Evolutionary conservation across 1,284 basidiomycete species (phyloP), one percentile per base, ranked within the genome.

Genomic region (Acaromyces ingoldii): DNA sequence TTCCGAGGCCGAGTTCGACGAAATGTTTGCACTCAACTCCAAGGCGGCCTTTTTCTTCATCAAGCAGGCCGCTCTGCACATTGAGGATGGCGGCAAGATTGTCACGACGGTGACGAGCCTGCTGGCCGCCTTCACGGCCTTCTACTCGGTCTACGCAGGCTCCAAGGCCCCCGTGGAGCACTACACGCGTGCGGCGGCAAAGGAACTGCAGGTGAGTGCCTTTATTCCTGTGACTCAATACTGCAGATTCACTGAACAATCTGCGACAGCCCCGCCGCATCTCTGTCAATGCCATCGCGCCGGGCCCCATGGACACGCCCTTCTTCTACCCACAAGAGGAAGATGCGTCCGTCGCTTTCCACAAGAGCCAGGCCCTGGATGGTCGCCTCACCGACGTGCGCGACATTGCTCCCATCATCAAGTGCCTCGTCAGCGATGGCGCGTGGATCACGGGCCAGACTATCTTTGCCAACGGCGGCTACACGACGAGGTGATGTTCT

Each of bases 31-130:
- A 10, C 19, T 51, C 4, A 51, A 51, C 26, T 21, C 49, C n/a
- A 49, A 49, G 41, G 47, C 41, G n/a, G 47, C 47, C 15, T 49
- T 49, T 28, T 49, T 49, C 15, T 49, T 49, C 41, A 44, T 49
- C 47, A 49, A 49, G 33, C 41, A 49, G 4, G 47, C 47, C 17
- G 44, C 30, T 19, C 15, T 49, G 15, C 13, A 46, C 17, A 2
- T 49, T 4, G 7, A 28, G 21, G 41, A 49, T n/a, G 47, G 47
- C 30, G 47, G 47, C 5, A 44, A 44, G 6, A 49, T 49, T 31
- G 47, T 49, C n/a, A 3, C 47, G 2, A 49, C 47, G 13, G 47
- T 49, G 15, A 49, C 47, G 3, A n/a, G 15, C 6, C 47, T 49
- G 6, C 25, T 49, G 22, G 47, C 47, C 22, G 47, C 47, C 17